Percentiles rank a stretch among this genome's conserved stretches.
Evolutionary conservation across 441 rosid species (phyloP).

Genomic region (Theobroma grandiflorum): DNA sequence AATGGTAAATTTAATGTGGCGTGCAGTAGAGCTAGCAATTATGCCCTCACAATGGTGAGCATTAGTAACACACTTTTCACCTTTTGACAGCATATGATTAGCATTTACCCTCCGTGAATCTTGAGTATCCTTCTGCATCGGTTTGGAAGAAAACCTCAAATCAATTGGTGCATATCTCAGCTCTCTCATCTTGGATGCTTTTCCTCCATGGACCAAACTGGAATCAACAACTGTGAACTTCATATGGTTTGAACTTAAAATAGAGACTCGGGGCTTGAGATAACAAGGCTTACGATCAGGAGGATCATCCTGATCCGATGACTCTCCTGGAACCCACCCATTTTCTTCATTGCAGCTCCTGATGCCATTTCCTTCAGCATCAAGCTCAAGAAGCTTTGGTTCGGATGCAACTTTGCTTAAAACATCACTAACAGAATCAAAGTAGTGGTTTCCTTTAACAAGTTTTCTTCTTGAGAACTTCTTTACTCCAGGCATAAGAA

Average conservation of each 20-base stretch:
- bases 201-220: conserved; percentile 54
- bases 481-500: conserved; percentile 74
- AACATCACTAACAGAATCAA: conserved; percentile 80
- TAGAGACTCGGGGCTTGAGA: conserved; percentile 70
- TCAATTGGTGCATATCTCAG: conserved; percentile 50
- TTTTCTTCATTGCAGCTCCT: conserved; percentile 39
- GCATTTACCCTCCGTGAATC: conserved; percentile 29
- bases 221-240: conserved; percentile 75
- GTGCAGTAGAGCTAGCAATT: conserved; percentile 29
- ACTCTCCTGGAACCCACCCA: conserved; percentile 35
- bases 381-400: conserved; percentile 74
- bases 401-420: conserved; percentile 72
- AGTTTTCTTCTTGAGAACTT: conserved; percentile 74
- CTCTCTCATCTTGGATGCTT: conserved; percentile 54
- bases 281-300: conserved; percentile 46
- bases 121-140: conserved; percentile 30
- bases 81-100: conserved; percentile 30
- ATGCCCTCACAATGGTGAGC: conserved; percentile 26
- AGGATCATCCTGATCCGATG: conserved; percentile 53
- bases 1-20: conserved; percentile 48
- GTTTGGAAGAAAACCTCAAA: conserved; percentile 37
- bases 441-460: conserved; percentile 75
- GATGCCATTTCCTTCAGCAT: conserved; percentile 49
- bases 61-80: conserved; percentile 29
- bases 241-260: conserved; percentile 40